Percentiles rank a stretch among this genome's conserved stretches.
These are phyloP conservation scores for Bolboschoenoplectus hybrid DNA, from an alignment of 202 grass and related monocot species.

Conservation along the genomic window DNA sequence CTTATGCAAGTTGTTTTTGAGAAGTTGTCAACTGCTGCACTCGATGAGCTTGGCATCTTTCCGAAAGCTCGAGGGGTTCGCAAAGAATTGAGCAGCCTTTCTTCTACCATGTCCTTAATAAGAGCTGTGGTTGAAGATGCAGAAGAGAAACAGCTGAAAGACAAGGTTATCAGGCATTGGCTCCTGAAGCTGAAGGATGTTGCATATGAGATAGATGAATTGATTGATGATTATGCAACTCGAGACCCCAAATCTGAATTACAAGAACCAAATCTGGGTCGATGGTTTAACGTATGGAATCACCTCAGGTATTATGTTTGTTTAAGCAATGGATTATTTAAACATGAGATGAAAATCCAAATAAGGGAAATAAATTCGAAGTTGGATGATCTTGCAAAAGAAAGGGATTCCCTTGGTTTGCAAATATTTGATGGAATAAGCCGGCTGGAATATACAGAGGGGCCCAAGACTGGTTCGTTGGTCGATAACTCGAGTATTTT, in stretches of 20 bases:
- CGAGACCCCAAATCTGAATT: constrained; percentile 49
- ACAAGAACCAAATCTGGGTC: constrained; percentile 32
- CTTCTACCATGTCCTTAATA: constrained; percentile 51
- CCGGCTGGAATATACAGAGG: constrained; percentile 47
- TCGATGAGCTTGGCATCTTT: constrained; percentile 49
- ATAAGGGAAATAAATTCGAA: constrained; percentile 51
- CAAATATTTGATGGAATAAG: constrained; percentile 37
- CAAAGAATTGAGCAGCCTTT: constrained; percentile 55
- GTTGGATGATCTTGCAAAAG: constrained; percentile 59
- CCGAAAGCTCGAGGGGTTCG: constrained; percentile 40
- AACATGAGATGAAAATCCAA: constrained; percentile 47
- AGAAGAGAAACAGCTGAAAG: constrained; percentile 61
- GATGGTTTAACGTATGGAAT: constrained; percentile 50
- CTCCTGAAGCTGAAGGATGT: constrained; percentile 69
- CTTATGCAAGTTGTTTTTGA: constrained; percentile 81
- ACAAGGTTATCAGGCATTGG: constrained; percentile 57
- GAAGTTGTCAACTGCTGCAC: constrained; percentile 51
- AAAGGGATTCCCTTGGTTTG: constrained; percentile 55
- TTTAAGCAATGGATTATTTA: constrained; percentile 49
- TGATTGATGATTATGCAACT: constrained; percentile 60
- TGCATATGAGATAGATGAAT: constrained; percentile 68
- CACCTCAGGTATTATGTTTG: constrained; percentile 44
- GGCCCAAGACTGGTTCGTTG: constrained; percentile 63
- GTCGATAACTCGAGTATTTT: constrained; percentile 59
- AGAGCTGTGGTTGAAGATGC: constrained; percentile 78